These are phyloP conservation scores for Psilocybe cyanescens DNA, from an alignment of 768 basidiomycete species.

Conservation along the genomic window DNA sequence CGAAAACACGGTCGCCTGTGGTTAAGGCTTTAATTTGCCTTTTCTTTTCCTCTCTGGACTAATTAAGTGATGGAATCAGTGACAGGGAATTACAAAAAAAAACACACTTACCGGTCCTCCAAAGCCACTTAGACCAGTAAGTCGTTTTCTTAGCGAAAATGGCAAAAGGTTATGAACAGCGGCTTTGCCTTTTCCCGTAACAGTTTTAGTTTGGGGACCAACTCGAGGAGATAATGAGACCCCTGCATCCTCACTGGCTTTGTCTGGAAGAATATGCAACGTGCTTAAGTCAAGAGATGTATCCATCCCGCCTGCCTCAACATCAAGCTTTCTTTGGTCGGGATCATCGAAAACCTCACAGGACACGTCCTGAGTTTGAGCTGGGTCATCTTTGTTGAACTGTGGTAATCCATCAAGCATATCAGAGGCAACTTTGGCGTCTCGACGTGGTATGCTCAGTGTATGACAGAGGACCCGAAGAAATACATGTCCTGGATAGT, in stretches of 20 bases:
- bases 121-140: conserved; percentile 30
- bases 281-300: neutral
- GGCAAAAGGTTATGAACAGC: neutral
- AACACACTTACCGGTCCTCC: conserved; percentile 23
- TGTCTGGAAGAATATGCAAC: neutral
- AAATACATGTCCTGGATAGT: conserved; percentile 63
- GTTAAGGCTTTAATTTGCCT: conserved; percentile 34
- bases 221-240: neutral
- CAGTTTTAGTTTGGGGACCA: neutral
- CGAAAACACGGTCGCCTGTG: conserved; percentile 56
- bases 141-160: conserved; percentile 20
- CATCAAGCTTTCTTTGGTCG: neutral
- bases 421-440: neutral
- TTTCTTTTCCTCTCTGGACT: conserved; percentile 26
- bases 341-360: neutral
- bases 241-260: neutral
- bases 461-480: conserved; percentile 60
- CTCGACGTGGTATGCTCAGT: conserved; percentile 20
- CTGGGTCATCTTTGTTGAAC: neutral
- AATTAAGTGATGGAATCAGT: neutral
- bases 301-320: conserved; percentile 12
- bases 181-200: neutral
- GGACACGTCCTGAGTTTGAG: neutral
- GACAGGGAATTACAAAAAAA: neutral
- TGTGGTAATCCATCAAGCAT: neutral